These are phyloP conservation scores for Candida railenensis DNA, from an alignment of 805 yeast species.

Conservation along the genomic window DNA sequence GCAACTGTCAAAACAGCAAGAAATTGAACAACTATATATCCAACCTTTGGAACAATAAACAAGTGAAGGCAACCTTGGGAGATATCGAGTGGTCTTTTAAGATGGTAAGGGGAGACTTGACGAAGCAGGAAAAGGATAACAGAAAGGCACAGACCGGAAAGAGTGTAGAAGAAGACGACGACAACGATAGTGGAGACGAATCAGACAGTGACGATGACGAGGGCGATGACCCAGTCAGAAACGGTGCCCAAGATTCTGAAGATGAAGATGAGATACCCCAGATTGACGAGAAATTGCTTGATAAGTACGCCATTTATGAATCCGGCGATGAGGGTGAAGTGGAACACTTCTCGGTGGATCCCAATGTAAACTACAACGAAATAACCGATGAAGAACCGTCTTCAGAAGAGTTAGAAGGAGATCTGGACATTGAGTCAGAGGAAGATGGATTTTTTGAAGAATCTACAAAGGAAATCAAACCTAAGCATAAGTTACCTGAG, in stretches of 20 bases:
- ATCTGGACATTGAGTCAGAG: conserved; percentile 9
- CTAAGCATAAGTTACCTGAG: conserved; percentile 54
- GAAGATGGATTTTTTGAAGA: conserved; percentile 44
- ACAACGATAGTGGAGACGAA: conserved; percentile 15
- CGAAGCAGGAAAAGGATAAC: conserved; percentile 31
- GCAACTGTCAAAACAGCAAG: conserved; percentile 38
- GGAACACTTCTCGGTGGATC: conserved; percentile 26
- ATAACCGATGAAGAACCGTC: conserved; percentile 67
- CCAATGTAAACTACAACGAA: conserved; percentile 50
- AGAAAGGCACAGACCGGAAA: conserved; percentile 24
- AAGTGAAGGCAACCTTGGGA: conserved; percentile 31
- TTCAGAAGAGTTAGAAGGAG: conserved; percentile 25
- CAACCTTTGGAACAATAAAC: conserved; percentile 44
- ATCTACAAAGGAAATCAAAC: conserved; percentile 20
- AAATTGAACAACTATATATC: conserved; percentile 48
- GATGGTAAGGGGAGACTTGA: conserved; percentile 46
- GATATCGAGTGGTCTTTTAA: conserved; percentile 46
- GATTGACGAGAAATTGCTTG: conserved; percentile 16
- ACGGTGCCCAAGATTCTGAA: conserved; percentile 18
- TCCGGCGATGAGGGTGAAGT: conserved; percentile 42
- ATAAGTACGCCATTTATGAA: conserved; percentile 36
- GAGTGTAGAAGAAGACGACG: conserved; percentile 16
- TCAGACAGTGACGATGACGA: conserved; percentile 17
- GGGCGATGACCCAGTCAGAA: conserved; percentile 22
- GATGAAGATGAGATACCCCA: conserved; percentile 5